Percentiles rank a stretch among this genome's conserved stretches.
These are phyloP conservation scores for Apiospora arundinis DNA, from an alignment of 2,329 filamentous ascomycete species.

Conservation along the genomic window DNA sequence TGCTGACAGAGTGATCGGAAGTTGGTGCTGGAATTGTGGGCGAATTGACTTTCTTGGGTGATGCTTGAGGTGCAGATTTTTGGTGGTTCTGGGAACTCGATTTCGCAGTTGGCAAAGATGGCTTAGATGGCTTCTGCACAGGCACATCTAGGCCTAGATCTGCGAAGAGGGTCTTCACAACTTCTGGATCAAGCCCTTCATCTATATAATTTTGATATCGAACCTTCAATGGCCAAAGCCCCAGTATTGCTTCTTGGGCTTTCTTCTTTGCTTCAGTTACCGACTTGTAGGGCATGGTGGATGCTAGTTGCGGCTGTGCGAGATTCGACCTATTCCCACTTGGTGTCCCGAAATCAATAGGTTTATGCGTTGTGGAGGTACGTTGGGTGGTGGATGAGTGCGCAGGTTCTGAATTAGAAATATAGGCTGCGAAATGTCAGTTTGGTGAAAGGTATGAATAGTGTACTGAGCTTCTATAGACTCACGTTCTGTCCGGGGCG, in stretches of 20 bases:
- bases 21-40: neutral
- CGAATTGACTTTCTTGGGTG: constrained; percentile 22
- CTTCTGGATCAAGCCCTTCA: constrained; percentile 70
- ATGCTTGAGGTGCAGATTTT: constrained; percentile 16
- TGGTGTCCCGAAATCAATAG: neutral
- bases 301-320: neutral
- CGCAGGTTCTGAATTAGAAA: constrained; percentile 3
- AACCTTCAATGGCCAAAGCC: constrained; percentile 70
- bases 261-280: constrained; percentile 56
- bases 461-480: neutral
- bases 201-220: constrained; percentile 75
- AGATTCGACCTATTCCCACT: neutral
- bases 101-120: constrained; percentile 5
- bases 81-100: neutral
- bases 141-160: constrained; percentile 67
- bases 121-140: constrained; percentile 35
- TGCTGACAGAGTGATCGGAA: constrained; percentile 10
- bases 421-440: constrained; percentile 26
- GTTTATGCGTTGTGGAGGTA: neutral
- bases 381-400: neutral
- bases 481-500: constrained; percentile 6
- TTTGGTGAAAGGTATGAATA: constrained; percentile 5
- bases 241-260: constrained; percentile 71
- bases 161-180: constrained; percentile 70
- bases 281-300: constrained; percentile 33